Evolutionary conservation across 495 filamentous ascomycete species (phyloP), one percentile per base, ranked within the genome.

Genomic region (Podospora australis): DNA sequence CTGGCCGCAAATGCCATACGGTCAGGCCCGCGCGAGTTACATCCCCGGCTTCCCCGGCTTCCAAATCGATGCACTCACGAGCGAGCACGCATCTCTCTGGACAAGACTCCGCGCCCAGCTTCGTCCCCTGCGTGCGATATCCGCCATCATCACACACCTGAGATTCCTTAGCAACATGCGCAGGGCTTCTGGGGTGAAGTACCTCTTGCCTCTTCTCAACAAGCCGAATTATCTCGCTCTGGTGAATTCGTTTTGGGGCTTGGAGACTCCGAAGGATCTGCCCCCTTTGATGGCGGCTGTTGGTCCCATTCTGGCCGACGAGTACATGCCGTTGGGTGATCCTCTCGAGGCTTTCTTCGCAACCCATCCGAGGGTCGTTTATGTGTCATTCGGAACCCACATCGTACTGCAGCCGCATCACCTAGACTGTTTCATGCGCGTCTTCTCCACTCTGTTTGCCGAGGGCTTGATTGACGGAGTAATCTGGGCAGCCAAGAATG

Each of bases 151-250:
- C 19, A 40, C 49, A 21, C 55, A 58, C 17, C 36, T 64, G 10
- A 48, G 41, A 25, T 66, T 54, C 45, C 56, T 57, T n/a, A 51
- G 49, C 13, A 45, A 47, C 14, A 70, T 72, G 67, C 56, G 69
- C 1, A 45, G 46, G 3, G 38, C 30, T 13, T 48, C 49, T 1
- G 69, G 67, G 6, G 58, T 70, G 19, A 39, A 50, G 6, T 54
- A 56, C 28, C 43, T 39, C 8, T 40, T 59, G 1, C 59, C 55
- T 11, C 46, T 49, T 0, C 39, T 53, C 2, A 50, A 53, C 14
- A 72, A 72, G 44, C 68, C 66, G 1, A 57, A 70, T 38, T 69
- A 70, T 47, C 59, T 72, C 4, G 26, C 65, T 2, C 55, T 72
- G 19, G 61, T 72, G 23, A 72, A 70, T 39, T 67, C 66, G 1